Percentiles rank a stretch among this genome's conserved stretches.
phyloP scores from a whole-genome alignment of 768 basidiomycete species.

The Auriscalpium orientale region DNA sequence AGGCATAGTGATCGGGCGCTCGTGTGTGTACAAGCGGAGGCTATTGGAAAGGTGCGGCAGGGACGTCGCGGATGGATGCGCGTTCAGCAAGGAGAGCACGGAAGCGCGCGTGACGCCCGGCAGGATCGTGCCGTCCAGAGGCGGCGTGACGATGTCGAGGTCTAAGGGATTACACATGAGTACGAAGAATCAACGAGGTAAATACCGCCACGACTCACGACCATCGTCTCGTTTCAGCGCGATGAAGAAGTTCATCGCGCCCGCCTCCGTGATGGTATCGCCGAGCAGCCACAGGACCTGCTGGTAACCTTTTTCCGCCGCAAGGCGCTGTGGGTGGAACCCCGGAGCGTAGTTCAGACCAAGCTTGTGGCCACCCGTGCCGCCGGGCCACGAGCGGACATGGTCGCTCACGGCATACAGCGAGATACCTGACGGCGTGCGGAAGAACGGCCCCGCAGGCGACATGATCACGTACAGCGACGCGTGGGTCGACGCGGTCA shows the following conservation, averaged over 20 bases:
- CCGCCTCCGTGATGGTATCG: slow-evolving; percentile 26
- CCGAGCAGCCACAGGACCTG: slow-evolving; percentile 47
- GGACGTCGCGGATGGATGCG: slow-evolving; percentile 38
- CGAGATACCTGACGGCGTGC: slow-evolving; percentile 20
- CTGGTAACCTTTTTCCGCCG: slow-evolving; percentile 38
- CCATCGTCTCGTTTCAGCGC: slow-evolving; percentile 36
- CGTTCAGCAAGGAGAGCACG: slow-evolving; percentile 61
- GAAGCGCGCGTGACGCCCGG: slow-evolving; percentile 90
- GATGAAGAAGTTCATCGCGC: slow-evolving; percentile 46
- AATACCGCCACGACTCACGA: slow-evolving; percentile 12
- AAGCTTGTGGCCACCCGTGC: slow-evolving; percentile 44
- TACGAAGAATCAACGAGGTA: slow-evolving; percentile 10
- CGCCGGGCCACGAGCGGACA: slow-evolving; percentile 44
- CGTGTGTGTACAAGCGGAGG: slow-evolving; percentile 31
- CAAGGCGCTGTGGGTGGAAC: slow-evolving; percentile 35
- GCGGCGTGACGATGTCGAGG: slow-evolving; percentile 82
- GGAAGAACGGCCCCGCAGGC: slow-evolving; percentile 50
- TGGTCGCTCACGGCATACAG: slow-evolving; percentile 37
- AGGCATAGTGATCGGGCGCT: slow-evolving; percentile 37
- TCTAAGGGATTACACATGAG: slow-evolving; percentile 27
- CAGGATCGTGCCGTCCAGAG: slow-evolving; percentile 85
- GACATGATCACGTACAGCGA: slow-evolving; percentile 80
- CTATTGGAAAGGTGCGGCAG: slow-evolving; percentile 39
- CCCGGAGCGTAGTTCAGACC: slow-evolving; percentile 29
- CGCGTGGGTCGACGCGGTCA: slow-evolving; percentile 71